A percentile compares a stretch with the other conserved stretches of the same genome.
phyloP scores from a whole-genome alignment of 78 protist species.

The Emiliania huxleyi region DNA sequence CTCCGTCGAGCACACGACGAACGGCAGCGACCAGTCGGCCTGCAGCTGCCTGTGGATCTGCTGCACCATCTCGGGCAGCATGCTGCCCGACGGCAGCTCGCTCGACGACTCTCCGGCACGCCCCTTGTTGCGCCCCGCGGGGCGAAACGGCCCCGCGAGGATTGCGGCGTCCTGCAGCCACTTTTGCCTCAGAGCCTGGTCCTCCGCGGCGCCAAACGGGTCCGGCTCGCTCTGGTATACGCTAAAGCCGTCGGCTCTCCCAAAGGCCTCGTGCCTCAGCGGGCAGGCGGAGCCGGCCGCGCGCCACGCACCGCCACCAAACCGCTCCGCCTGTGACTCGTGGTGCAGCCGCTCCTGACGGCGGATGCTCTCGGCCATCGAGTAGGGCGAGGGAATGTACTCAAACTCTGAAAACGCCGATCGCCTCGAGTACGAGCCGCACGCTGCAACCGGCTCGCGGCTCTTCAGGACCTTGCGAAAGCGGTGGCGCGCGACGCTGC shows the following conservation, averaged over 20 bases:
- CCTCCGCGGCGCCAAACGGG: background rate
- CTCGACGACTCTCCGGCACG: background rate
- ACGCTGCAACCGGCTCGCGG: background rate
- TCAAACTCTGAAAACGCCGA: background rate
- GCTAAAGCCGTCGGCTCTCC: background rate
- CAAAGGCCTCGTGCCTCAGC: background rate
- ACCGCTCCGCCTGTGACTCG: background rate
- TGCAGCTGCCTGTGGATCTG: background rate
- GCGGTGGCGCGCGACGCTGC: background rate
- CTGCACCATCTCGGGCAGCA: background rate
- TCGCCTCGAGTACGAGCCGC: background rate
- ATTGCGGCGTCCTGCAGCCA: constrained; percentile 7
- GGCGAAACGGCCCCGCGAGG: background rate
- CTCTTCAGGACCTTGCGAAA: background rate
- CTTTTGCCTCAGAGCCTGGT: background rate
- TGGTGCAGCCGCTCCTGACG: background rate
- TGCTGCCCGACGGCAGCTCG: background rate
- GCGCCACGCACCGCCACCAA: background rate
- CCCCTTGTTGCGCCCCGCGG: background rate
- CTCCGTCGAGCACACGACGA: constrained; percentile 10
- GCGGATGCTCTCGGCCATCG: background rate
- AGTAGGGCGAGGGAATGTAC: background rate
- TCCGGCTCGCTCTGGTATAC: background rate
- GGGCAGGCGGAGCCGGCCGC: background rate
- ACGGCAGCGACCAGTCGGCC: background rate